Evolutionary conservation across 495 filamentous ascomycete species (phyloP).

Genomic region (Cercophora sp.): DNA sequence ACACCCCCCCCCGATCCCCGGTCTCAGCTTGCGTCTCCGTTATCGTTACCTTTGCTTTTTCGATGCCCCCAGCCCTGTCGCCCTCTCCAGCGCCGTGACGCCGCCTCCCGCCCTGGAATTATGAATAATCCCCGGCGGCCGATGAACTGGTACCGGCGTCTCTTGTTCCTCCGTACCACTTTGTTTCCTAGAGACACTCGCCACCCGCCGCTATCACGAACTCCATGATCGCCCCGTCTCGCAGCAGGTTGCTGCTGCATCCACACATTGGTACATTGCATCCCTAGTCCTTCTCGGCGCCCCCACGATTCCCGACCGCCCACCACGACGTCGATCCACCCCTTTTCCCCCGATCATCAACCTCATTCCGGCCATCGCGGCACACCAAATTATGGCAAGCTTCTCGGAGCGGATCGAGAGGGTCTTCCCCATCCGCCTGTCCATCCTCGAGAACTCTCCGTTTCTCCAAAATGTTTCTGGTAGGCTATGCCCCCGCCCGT

Average conservation of each 20-base stretch:
- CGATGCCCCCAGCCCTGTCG: neutral
- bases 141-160: neutral
- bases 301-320: too few species aligned
- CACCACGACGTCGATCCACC: neutral
- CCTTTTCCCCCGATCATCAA: neutral
- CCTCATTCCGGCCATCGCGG: too few species aligned
- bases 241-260: too few species aligned
- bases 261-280: too few species aligned
- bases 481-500: slow-evolving; percentile 5
- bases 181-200: neutral
- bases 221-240: neutral
- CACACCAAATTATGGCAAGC: too few species aligned
- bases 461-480: slow-evolving; percentile 16
- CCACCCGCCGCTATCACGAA: neutral
- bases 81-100: neutral
- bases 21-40: neutral
- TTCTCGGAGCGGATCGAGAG: slow-evolving; percentile 16
- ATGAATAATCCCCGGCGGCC: neutral
- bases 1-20: slow-evolving; percentile 1
- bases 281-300: too few species aligned
- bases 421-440: slow-evolving; percentile 25
- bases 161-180: neutral
- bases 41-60: neutral
- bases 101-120: neutral
- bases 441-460: slow-evolving; percentile 22